Conservation (phyloP, 2,329 filamentous ascomycete species). For the Chalara sp. region DNA sequence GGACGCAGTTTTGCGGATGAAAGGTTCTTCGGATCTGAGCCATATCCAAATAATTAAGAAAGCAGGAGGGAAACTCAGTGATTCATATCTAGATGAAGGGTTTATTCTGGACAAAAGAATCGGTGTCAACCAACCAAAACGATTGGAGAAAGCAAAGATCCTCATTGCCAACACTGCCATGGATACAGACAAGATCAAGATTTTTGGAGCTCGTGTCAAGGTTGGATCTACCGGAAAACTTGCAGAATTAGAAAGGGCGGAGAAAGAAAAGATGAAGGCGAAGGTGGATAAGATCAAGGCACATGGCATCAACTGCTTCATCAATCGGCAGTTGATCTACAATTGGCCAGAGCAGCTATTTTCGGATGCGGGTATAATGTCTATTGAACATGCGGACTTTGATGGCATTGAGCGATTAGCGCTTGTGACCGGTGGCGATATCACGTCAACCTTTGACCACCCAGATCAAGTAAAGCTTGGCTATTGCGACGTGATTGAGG, state of each 20-base stretch:
- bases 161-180: constrained; percentile 96
- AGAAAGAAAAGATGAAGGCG: constrained; percentile 98
- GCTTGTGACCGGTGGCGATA: constrained; percentile 93
- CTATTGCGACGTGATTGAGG: constrained; percentile 91
- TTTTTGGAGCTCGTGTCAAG: constrained; percentile 95
- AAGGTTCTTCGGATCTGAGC: constrained; percentile 85
- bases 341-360: constrained; percentile 99
- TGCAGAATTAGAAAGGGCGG: constrained; percentile 96
- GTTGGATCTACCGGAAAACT: constrained; percentile 94
- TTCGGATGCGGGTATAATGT: constrained; percentile 94
- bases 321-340: constrained; percentile 98
- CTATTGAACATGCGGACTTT: constrained; percentile 98
- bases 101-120: constrained; percentile 99
- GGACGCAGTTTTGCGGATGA: constrained; percentile 84
- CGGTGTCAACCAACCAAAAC: constrained; percentile 96
- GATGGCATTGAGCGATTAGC: constrained; percentile 94
- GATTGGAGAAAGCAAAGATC: constrained; percentile 96
- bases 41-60: constrained; percentile 99
- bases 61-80: constrained; percentile 91
- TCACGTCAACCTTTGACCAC: constrained; percentile 95
- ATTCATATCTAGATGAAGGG: constrained; percentile 95
- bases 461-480: constrained; percentile 95
- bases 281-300: constrained; percentile 99
- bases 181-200: constrained; percentile 99
- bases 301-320: constrained; percentile 99